A percentile compares a stretch with the other conserved stretches of the same genome.
Evolutionary conservation across 441 rosid species (phyloP).

Genomic region (Jatropha podagrica): DNA sequence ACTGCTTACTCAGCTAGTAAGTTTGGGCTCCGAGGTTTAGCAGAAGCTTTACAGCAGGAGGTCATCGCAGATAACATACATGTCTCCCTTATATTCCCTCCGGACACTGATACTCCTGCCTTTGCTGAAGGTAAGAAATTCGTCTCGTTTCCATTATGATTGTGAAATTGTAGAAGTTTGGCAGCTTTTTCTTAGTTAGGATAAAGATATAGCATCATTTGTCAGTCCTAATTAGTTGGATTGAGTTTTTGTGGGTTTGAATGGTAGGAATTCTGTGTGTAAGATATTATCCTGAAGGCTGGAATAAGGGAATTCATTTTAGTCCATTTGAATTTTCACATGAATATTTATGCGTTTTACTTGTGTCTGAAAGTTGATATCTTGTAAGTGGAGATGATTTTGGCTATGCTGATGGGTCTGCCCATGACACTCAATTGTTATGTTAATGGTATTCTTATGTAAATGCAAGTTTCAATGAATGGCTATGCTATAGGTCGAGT

Average conservation of each 20-base stretch:
- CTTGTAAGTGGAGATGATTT: background rate
- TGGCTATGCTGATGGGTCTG: background rate
- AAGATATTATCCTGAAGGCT: background rate
- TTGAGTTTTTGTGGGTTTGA: background rate
- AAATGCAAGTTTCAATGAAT: background rate
- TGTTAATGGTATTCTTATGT: background rate
- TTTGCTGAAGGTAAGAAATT: conserved; percentile 60
- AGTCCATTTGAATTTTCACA: background rate
- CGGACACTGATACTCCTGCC: conserved; percentile 88
- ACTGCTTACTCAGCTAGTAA: conserved; percentile 86
- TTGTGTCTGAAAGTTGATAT: background rate
- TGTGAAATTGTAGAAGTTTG: background rate
- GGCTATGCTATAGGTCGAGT: background rate
- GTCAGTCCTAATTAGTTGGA: background rate
- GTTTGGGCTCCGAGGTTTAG: conserved; percentile 92
- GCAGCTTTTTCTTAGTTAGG: background rate
- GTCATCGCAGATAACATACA: conserved; percentile 75
- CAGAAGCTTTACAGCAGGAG: conserved; percentile 96
- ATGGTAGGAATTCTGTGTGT: background rate
- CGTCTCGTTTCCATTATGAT: background rate
- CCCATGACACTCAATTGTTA: background rate
- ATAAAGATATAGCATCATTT: background rate
- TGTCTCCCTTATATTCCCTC: conserved; percentile 77
- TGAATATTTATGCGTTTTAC: background rate
- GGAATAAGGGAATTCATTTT: background rate